These are phyloP conservation scores for Talaromyces proteolyticus DNA, from an alignment of 495 filamentous ascomycete genomes.

Conservation along the genomic window DNA sequence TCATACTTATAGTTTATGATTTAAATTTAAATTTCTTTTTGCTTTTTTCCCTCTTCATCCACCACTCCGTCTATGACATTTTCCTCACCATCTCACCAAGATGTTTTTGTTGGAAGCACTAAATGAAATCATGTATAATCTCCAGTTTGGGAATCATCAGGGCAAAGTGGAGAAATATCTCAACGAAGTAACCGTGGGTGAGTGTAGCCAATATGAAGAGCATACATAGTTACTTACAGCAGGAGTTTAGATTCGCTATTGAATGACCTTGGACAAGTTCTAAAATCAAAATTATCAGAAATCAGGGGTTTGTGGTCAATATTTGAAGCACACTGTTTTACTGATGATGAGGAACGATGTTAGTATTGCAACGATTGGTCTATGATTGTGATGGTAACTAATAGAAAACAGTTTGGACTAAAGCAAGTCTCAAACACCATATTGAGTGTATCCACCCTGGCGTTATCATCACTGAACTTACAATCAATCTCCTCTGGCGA, in stretches of 20 bases:
- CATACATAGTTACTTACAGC: neutral
- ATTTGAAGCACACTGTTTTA: neutral
- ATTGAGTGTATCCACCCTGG: neutral
- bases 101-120: neutral
- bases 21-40: too few relatives aligned
- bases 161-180: constrained; percentile 1
- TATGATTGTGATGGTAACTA: neutral
- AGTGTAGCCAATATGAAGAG: neutral
- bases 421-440: neutral
- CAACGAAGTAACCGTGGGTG: neutral
- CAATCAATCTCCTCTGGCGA: neutral
- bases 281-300: neutral
- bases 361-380: neutral
- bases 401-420: neutral
- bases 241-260: neutral
- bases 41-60: too few relatives aligned
- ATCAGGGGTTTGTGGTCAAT: neutral
- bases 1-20: too few relatives aligned
- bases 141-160: neutral
- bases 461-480: neutral
- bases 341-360: neutral
- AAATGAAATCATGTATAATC: neutral
- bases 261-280: neutral
- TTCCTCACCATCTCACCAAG: too few relatives aligned
- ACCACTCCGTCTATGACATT: too few relatives aligned